Conservation (phyloP, 2,329 filamentous ascomycete genomes). For the Pyricularia grisea region DNA sequence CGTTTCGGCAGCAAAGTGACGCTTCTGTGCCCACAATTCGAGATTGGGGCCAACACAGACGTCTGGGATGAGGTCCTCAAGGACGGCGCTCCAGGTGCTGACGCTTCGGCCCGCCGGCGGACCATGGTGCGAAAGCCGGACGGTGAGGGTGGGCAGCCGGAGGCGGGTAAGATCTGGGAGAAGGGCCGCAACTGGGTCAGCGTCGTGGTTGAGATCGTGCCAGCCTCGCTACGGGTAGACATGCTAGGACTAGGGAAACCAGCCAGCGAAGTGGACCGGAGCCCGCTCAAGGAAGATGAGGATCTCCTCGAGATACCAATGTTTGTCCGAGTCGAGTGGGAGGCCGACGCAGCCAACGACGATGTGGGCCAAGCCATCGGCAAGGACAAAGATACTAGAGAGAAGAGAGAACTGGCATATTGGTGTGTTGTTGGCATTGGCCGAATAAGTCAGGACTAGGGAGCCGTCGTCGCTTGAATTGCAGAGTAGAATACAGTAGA, state of each 20-base stretch:
- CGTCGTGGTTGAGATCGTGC: conserved; percentile 83
- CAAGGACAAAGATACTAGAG: conserved; percentile 53
- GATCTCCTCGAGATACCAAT: conserved; percentile 80
- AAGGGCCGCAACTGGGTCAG: conserved; percentile 89
- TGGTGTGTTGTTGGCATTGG: conserved; percentile 92
- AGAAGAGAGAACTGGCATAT: conserved; percentile 84
- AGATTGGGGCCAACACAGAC: conserved; percentile 85
- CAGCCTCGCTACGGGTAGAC: conserved; percentile 42
- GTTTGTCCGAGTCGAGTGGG: conserved; percentile 89
- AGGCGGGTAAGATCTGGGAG: conserved; percentile 95
- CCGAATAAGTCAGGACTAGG: conserved; percentile 51
- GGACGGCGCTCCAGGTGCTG: conserved; percentile 20
- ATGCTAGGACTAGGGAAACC: conserved; percentile 16
- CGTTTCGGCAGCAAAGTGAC: conserved; percentile 73
- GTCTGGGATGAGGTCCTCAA: conserved; percentile 81
- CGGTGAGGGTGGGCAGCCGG: conserved; percentile 39
- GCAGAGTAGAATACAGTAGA: conserved; percentile 19
- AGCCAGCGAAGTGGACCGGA: conserved; percentile 27
- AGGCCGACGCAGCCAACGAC: conserved; percentile 53
- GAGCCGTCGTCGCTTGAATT: background rate
- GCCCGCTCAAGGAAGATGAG: conserved; percentile 47
- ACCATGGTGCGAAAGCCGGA: conserved; percentile 13
- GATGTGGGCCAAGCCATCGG: conserved; percentile 47
- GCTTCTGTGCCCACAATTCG: conserved; percentile 87
- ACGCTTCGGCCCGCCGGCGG: conserved; percentile 1